Conservation (phyloP, 169 alveolate genomes). For the Pseudocohnilembus persalinus region DNA sequence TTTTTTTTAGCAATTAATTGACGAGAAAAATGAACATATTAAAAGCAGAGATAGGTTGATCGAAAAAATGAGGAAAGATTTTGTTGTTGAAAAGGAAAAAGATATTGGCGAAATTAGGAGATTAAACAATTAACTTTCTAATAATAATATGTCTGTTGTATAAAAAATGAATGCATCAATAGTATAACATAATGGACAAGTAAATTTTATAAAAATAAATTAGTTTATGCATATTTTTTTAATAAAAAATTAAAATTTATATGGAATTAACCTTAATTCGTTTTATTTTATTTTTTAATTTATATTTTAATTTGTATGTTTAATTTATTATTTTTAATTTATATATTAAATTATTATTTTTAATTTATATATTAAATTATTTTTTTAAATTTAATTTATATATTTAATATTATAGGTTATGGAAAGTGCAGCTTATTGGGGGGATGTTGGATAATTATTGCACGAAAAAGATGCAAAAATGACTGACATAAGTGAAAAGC, state of each 20-base stretch:
- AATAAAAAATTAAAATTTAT: no score
- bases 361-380: no score
- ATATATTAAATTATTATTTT: no score
- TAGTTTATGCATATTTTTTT: conserved; percentile 9
- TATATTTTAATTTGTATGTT: no score
- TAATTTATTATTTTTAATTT: no score
- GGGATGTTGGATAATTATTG: conserved; percentile 21
- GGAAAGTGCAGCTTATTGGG: conserved; percentile 4
- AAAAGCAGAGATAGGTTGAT: conserved; percentile 39
- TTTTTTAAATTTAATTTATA: no score
- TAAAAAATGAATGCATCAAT: background rate
- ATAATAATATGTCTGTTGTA: background rate
- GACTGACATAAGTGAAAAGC: conserved; percentile 3
- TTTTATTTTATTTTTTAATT: no score
- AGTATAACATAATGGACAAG: background rate
- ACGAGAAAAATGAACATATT: conserved; percentile 36
- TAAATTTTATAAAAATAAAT: background rate
- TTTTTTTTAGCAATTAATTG: conserved; percentile 8
- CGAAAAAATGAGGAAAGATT: conserved; percentile 33
- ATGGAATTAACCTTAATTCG: no score
- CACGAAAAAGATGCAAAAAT: conserved; percentile 26
- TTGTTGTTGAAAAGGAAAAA: conserved; percentile 29
- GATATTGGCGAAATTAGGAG: conserved; percentile 35
- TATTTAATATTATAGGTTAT: background rate
- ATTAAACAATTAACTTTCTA: conserved; percentile 13